Percentiles rank a stretch among this genome's conserved stretches.
Evolutionary conservation across 1,284 basidiomycete species (phyloP).

Genomic region (Afroboletus lepidellus): DNA sequence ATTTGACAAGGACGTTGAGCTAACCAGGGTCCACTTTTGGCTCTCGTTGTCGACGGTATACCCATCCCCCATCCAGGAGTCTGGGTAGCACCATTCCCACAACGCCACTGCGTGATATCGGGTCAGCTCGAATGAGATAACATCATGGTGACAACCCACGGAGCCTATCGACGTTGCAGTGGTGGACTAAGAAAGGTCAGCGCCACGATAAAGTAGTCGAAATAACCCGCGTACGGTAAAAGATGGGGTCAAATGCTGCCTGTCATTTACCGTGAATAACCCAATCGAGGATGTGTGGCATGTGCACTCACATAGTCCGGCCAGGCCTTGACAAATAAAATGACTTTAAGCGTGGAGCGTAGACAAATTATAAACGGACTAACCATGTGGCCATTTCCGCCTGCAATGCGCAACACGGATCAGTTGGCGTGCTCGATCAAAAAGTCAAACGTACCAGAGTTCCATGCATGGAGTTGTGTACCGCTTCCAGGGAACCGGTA

Average conservation of each 20-base stretch:
- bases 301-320: constrained; percentile 22
- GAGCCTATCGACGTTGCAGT: constrained; percentile 26
- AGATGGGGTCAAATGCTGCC: constrained; percentile 27
- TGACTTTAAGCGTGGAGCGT: neutral
- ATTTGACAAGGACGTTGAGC: neutral
- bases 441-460: constrained; percentile 14
- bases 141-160: constrained; percentile 8
- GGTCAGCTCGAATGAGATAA: neutral
- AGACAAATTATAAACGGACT: constrained; percentile 2
- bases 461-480: constrained; percentile 18
- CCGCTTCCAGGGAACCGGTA: constrained; percentile 17
- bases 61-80: constrained; percentile 26
- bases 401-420: constrained; percentile 8
- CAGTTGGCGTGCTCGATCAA: neutral
- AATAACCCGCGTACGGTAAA: constrained; percentile 19
- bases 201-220: neutral
- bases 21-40: constrained; percentile 24
- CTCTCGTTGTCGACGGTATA: constrained; percentile 8
- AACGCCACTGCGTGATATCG: constrained; percentile 15
- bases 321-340: constrained; percentile 7
- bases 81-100: constrained; percentile 28
- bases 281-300: neutral
- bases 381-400: constrained; percentile 27
- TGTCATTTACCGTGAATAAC: constrained; percentile 1
- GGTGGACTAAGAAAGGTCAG: constrained; percentile 19